These are phyloP conservation scores for Fraxinus cuspidata DNA, from an alignment of 257 asterid genomes.

Conservation along the genomic window DNA sequence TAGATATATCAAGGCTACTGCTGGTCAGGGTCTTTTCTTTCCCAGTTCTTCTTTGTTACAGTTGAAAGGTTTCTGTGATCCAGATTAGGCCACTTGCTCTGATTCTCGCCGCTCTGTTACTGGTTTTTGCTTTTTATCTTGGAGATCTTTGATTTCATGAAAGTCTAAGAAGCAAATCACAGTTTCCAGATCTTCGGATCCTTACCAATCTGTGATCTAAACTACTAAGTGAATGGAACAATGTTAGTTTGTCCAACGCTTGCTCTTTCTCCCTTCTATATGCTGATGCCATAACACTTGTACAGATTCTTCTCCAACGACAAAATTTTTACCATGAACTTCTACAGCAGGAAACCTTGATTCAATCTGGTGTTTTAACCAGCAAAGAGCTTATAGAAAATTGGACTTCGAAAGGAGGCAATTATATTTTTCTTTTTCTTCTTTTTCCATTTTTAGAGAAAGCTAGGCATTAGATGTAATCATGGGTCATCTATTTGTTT, in stretches of 20 bases:
- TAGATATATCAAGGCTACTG: too few relatives aligned
- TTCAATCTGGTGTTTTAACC: neutral
- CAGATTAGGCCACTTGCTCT: too few relatives aligned
- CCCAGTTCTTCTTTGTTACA: too few relatives aligned
- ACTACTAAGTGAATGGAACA: neutral
- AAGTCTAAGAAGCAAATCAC: too few relatives aligned
- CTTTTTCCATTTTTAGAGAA: neutral
- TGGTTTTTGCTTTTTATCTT: too few relatives aligned
- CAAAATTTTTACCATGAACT: neutral
- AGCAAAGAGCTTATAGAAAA: neutral
- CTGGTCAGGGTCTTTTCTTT: too few relatives aligned
- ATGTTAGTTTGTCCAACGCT: neutral
- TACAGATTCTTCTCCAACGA: neutral
- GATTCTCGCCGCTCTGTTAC: too few relatives aligned
- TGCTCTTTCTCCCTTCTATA: neutral
- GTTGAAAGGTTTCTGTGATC: too few relatives aligned
- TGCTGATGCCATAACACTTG: neutral
- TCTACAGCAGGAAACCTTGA: neutral
- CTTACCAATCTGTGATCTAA: neutral
- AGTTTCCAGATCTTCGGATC: neutral
- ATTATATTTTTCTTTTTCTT: neutral
- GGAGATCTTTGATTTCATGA: too few relatives aligned
- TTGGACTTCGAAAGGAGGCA: neutral
- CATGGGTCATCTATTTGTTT: conserved; percentile 16
- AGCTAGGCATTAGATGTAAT: neutral